A percentile compares a stretch with the other conserved stretches of the same genome.
Conservation (phyloP, 140 eudicot species). For the Oenanthe javanica region DNA sequence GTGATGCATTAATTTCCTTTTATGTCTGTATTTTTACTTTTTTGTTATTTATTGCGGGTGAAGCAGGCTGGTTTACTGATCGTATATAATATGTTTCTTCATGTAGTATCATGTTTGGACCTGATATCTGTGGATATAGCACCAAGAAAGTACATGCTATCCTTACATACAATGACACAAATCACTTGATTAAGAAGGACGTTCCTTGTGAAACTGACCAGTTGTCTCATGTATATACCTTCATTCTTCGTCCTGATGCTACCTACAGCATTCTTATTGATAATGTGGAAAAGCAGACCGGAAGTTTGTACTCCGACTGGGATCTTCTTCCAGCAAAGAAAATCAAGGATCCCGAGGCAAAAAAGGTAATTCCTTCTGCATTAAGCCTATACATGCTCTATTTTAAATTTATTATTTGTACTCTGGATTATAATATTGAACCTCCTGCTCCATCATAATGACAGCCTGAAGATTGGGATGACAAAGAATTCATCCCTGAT, state of each 20-base stretch:
- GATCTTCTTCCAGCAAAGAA: constrained; percentile 77
- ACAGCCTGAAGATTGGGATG: constrained; percentile 99
- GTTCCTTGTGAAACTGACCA: constrained; percentile 92
- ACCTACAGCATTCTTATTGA: constrained; percentile 80
- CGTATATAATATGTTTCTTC: constrained; percentile 11
- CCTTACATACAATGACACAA: constrained; percentile 65
- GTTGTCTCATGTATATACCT: constrained; percentile 77
- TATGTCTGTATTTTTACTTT: background rate
- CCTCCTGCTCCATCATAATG: background rate
- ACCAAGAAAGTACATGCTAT: constrained; percentile 89
- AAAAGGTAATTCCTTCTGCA: constrained; percentile 38
- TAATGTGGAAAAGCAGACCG: constrained; percentile 74
- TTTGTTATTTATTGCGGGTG: background rate
- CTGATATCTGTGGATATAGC: constrained; percentile 82
- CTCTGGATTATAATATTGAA: background rate
- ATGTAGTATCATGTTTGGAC: constrained; percentile 80
- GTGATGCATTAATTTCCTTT: constrained; percentile 17
- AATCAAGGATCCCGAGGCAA: constrained; percentile 80
- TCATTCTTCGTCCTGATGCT: constrained; percentile 80
- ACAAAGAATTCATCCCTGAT: constrained; percentile 82
- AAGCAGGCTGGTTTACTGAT: constrained; percentile 13
- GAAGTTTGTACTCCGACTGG: constrained; percentile 82
- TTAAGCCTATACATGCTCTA: background rate
- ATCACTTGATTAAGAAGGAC: constrained; percentile 76
- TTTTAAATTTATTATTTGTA: background rate